These are phyloP conservation scores for Trametes punicea DNA, from an alignment of 768 basidiomycete species.

Conservation along the genomic window DNA sequence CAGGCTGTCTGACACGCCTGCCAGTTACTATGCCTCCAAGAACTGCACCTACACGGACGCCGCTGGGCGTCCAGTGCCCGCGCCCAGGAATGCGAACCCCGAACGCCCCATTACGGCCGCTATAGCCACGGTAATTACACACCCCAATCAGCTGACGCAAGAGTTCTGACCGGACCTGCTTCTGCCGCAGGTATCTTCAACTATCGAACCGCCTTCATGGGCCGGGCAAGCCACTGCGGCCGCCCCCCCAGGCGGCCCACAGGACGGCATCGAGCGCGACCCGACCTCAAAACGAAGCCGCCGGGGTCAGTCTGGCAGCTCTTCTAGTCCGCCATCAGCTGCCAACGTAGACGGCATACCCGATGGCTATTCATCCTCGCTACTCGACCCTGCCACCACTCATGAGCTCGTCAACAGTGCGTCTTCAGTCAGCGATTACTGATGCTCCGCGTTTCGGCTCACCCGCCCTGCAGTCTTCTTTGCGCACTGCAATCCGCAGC, in stretches of 20 bases:
- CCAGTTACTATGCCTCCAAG: constrained; percentile 78
- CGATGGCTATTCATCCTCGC: constrained; percentile 41
- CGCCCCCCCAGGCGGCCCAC: neutral
- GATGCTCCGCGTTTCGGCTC: constrained; percentile 3
- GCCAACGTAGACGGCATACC: constrained; percentile 3
- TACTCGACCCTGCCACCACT: constrained; percentile 57
- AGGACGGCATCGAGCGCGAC: constrained; percentile 14
- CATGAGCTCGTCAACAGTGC: constrained; percentile 73
- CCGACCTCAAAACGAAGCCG: constrained; percentile 15
- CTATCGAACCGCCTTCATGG: constrained; percentile 13
- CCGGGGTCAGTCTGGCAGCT: constrained; percentile 1
- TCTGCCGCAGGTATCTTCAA: constrained; percentile 6
- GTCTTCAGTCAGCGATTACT: constrained; percentile 26
- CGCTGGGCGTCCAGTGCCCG: constrained; percentile 75
- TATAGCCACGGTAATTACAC: constrained; percentile 6
- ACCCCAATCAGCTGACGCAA: neutral
- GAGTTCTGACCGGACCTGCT: neutral
- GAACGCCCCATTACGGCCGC: constrained; percentile 8
- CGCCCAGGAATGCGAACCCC: constrained; percentile 37
- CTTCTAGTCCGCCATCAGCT: constrained; percentile 6
- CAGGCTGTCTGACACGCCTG: constrained; percentile 14
- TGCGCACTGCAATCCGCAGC: constrained; percentile 74
- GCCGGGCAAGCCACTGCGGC: constrained; percentile 15
- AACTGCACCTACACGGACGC: constrained; percentile 79
- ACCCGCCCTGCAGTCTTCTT: constrained; percentile 60